Evolutionary conservation across 768 basidiomycete genomes (phyloP), one percentile per base, ranked within the genome.

Genomic region (Neoboletus brunneissimus): DNA sequence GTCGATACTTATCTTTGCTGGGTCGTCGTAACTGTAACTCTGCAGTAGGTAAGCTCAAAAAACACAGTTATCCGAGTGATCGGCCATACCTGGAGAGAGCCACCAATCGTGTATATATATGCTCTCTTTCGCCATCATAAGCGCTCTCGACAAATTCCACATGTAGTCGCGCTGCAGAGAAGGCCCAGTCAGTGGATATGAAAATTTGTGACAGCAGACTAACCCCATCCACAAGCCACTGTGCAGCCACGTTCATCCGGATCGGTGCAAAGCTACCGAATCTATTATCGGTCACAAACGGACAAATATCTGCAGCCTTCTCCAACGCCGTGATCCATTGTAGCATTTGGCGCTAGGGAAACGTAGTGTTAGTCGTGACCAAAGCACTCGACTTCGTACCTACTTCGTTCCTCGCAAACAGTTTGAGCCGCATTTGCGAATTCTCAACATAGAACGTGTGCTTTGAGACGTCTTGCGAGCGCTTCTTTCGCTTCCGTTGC

Each of bases 31-130:
- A 72, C 59, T 89, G 86, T 41, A 97, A 73, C 69, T 97, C 90
- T 87, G 63, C n/a, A 52, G 44, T 22, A 40, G 16, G 32, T 44
- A 27, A 62, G 51, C 16, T 6, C n/a, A 51, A 48, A 25, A 27
- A 32, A 35, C 15, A 32, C 22, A 6, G 48, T 22, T n/a, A 35
- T 41, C 35, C 1, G 12, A 51, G 25, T 31, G n/a, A 38, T 8
- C 12, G 32, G 31, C 64, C 66, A 51, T 67, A 91, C 91, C 88
- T 4, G 92, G 93, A 25, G 92, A 92, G 23, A 94, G 76, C 97
- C 96, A 98, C 96, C 96, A 98, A 72, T 96, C 96, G 67, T 98
- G 97, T 37, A 98, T 97, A 68, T 94, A 95, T 53, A 97, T 94
- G 44, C 75, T 80, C 64, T 93, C 88, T 68, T 87, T 88, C 0